phyloP scores from a whole-genome alignment of 805 yeast genomes.

The Pichia manshurica region DNA sequence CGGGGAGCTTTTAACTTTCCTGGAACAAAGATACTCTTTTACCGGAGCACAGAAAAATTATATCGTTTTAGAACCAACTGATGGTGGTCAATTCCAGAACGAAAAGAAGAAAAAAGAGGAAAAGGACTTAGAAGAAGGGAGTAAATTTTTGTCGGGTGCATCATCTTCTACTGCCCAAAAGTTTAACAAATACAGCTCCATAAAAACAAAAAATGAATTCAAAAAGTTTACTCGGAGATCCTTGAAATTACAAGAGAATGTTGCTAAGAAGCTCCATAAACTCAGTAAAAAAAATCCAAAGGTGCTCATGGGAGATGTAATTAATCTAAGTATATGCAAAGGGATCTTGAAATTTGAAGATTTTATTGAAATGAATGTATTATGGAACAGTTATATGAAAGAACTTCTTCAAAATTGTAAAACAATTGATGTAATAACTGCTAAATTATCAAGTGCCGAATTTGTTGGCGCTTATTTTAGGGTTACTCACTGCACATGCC shows the following conservation, averaged over 20 bases:
- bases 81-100: conserved; percentile 22
- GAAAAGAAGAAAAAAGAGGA: conserved; percentile 15
- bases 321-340: conserved; percentile 19
- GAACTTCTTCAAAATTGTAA: conserved; percentile 41
- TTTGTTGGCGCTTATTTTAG: conserved; percentile 67
- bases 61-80: conserved; percentile 37
- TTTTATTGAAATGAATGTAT: conserved; percentile 47
- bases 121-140: conserved; percentile 11
- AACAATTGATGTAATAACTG: conserved; percentile 33
- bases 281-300: conserved; percentile 23
- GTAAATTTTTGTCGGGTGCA: neutral
- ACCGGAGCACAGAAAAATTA: conserved; percentile 43
- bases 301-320: conserved; percentile 18
- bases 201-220: conserved; percentile 36
- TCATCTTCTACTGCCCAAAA: neutral
- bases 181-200: conserved; percentile 18
- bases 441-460: conserved; percentile 70
- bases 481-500: conserved; percentile 53
- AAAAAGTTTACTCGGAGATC: conserved; percentile 36
- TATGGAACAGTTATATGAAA: conserved; percentile 70
- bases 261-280: conserved; percentile 33
- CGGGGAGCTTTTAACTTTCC: conserved; percentile 34
- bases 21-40: conserved; percentile 41
- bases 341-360: conserved; percentile 37
- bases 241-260: conserved; percentile 34